Conservation (phyloP, 331 rosid genomes). For the Quercus phellos region DNA sequence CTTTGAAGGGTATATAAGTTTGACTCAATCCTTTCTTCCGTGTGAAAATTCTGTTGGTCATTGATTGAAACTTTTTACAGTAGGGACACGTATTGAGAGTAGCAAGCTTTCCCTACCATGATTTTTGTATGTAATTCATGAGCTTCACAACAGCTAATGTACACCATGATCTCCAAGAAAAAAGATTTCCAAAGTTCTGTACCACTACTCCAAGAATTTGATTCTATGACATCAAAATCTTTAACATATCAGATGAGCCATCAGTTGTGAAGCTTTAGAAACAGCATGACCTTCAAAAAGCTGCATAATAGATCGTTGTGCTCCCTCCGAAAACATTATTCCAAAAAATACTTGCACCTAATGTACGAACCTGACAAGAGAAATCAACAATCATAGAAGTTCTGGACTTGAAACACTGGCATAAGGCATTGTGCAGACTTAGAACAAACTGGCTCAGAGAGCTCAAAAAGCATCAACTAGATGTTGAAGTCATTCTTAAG, state of each 20-base stretch:
- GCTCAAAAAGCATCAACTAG: conserved; percentile 12
- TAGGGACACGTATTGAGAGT: not conserved
- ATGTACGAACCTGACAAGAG: conserved; percentile 13
- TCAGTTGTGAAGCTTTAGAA: not conserved
- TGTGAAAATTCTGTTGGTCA: conserved; percentile 6
- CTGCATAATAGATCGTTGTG: not conserved
- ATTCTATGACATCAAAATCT: not conserved
- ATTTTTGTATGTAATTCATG: not conserved
- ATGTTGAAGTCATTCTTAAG: conserved; percentile 51
- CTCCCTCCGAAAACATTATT: not conserved
- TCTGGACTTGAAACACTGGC: not conserved
- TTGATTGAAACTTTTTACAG: not conserved
- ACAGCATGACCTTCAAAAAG: not conserved
- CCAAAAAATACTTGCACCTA: conserved; percentile 1
- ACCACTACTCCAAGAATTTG: not conserved
- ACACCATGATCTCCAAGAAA: not conserved
- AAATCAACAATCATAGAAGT: conserved; percentile 18
- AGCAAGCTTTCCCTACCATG: not conserved
- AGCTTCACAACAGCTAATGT: not conserved
- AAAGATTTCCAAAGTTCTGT: not conserved
- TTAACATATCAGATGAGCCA: not conserved
- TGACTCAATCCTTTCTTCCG: not conserved
- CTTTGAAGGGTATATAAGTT: not conserved
- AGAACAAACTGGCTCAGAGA: conserved; percentile 4
- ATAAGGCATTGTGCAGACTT: not conserved